Base-by-base conservation (phyloP, 495 filamentous ascomycete genomes). In the Cercophora newfieldiana region DNA sequence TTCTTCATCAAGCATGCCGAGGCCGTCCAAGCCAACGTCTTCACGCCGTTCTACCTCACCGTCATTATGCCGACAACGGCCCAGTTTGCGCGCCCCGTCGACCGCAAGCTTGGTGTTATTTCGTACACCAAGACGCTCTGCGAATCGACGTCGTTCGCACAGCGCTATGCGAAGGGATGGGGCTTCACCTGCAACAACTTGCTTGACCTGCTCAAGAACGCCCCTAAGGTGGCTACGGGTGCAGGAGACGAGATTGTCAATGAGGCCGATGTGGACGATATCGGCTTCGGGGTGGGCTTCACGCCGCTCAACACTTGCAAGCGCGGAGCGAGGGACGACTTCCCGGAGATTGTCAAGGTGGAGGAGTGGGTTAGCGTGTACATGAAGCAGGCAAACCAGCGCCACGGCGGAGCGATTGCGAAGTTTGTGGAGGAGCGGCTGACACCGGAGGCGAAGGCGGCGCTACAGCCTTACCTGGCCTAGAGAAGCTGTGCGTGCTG, bases 51-150 rank as follows among this genome's bases (percentile, higher is more conserved):
- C 62, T 98, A 98, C 77, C 82, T 91, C 3, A 86, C 80, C 48
- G 87, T 98, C 67, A 90, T 99, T 63, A 86, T 98, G 7, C 92
- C 93, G 1, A 90, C 91, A 55, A 96, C 95, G 2, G 88, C 92
- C 73, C 91, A 91, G 75, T 86, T 98, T n/a, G 85, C 88, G 4
- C 86, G 91, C 18, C 93, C 96, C 0, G 75, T 90, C 33, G 96
- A 98, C 73, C 93, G 96, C 65, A 99, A 99, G 78, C 89, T 89
- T 2, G 96, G 94, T 10, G 93, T 97, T 22, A 82, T 98, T 51
- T 96, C 93, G 14, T 87, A 97, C 69, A 92, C 93, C 37, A 97
- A 95, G 80, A 95, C 91, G 5, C 79, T 98, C 37, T 87, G 91
- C 64, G 91, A 93, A 75, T 95, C 91, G 19, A 75, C 86, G 48